These are phyloP conservation scores for Malus hybrid DNA, from an alignment of 331 rosid genomes.

Conservation along the genomic window DNA sequence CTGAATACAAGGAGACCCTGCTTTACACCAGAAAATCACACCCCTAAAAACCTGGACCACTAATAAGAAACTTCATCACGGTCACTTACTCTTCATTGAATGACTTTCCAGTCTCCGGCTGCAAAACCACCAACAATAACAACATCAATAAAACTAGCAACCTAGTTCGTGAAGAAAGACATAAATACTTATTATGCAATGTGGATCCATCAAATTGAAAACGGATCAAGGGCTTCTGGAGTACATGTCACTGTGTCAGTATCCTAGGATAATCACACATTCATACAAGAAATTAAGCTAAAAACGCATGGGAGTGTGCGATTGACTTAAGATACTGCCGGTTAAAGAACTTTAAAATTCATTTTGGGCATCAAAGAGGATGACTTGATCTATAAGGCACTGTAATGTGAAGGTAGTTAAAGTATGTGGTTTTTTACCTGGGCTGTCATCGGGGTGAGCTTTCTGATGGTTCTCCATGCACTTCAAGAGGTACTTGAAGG, in stretches of 20 bases:
- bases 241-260: neutral
- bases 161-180: neutral
- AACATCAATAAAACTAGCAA: neutral
- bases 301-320: no score
- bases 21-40: constrained; percentile 32
- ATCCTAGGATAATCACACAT: neutral
- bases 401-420: neutral
- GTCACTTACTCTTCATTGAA: constrained; percentile 28
- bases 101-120: constrained; percentile 39
- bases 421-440: constrained; percentile 24
- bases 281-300: neutral
- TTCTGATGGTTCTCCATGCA: constrained; percentile 58
- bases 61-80: constrained; percentile 14
- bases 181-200: neutral
- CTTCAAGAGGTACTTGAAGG: constrained; percentile 68
- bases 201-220: neutral
- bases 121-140: constrained; percentile 27
- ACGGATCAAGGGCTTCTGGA: neutral
- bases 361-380: neutral
- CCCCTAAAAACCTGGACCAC: constrained; percentile 21
- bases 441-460: constrained; percentile 26
- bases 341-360: neutral
- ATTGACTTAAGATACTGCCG: neutral
- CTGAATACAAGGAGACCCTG: constrained; percentile 18
- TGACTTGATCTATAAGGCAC: neutral